Conservation (phyloP, 768 basidiomycete species). For the Termitomyces sp. region DNA sequence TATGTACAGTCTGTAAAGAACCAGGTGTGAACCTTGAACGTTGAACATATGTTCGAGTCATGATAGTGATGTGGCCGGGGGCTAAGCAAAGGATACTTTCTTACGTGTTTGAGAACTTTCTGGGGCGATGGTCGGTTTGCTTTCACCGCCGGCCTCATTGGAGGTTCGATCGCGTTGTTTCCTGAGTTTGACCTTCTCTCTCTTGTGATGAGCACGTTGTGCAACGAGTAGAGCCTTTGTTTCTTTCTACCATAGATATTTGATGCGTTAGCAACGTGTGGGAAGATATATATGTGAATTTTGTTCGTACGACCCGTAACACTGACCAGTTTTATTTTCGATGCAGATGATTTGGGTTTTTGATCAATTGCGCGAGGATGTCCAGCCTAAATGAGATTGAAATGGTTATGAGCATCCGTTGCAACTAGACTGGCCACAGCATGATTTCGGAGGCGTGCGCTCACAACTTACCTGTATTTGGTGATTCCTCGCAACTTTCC, state of each 20-base stretch:
- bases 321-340: constrained; percentile 14
- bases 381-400: constrained; percentile 8
- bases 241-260: constrained; percentile 5
- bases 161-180: neutral
- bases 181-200: constrained; percentile 5
- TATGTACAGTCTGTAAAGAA: neutral
- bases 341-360: constrained; percentile 8
- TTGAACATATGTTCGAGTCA: neutral
- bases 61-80: neutral
- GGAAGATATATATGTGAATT: neutral
- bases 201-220: constrained; percentile 4
- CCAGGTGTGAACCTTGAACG: neutral
- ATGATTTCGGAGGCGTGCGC: neutral
- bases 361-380: constrained; percentile 2
- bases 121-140: neutral
- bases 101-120: constrained; percentile 6
- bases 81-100: constrained; percentile 13
- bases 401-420: neutral
- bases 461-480: constrained; percentile 8
- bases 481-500: constrained; percentile 4
- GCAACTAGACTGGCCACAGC: neutral
- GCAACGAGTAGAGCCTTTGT: constrained; percentile 9
- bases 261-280: neutral
- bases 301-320: neutral
- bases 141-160: neutral